phyloP scores from a whole-genome alignment of 2,329 filamentous ascomycete species.

The Ophiosphaerella korrae region DNA sequence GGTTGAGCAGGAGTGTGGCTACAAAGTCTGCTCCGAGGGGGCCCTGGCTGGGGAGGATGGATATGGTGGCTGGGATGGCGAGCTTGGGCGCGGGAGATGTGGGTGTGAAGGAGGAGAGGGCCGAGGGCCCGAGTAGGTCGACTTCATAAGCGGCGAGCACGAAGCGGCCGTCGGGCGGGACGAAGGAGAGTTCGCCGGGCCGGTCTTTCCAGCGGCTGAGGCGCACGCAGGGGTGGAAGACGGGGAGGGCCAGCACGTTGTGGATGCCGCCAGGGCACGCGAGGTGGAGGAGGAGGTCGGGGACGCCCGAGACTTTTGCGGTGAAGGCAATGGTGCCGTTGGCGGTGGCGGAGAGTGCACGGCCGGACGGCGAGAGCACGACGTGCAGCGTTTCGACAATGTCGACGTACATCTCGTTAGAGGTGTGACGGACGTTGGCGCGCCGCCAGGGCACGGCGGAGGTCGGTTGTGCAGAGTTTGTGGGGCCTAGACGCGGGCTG shows the following conservation, averaged over 20 bases:
- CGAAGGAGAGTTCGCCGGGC: conserved; percentile 91
- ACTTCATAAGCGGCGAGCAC: conserved; percentile 94
- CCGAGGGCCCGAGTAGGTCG: conserved; percentile 77
- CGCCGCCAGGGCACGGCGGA: conserved; percentile 82
- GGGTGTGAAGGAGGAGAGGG: conserved; percentile 40
- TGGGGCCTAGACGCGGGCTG: conserved; percentile 29
- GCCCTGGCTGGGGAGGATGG: conserved; percentile 82
- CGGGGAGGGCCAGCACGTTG: conserved; percentile 80
- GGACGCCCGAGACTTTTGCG: conserved; percentile 90
- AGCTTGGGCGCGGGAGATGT: conserved; percentile 56
- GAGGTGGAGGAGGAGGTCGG: conserved; percentile 82
- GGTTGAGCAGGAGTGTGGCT: conserved; percentile 73
- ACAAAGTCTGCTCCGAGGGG: conserved; percentile 82
- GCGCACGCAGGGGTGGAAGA: conserved; percentile 95
- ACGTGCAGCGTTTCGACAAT: conserved; percentile 88
- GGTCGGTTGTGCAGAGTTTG: conserved; percentile 41
- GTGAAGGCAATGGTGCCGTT: conserved; percentile 95
- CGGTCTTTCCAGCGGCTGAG: conserved; percentile 87
- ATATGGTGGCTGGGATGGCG: conserved; percentile 79
- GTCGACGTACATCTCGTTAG: conserved; percentile 96
- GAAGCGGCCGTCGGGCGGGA: conserved; percentile 93
- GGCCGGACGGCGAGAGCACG: conserved; percentile 86
- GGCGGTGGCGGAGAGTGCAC: conserved; percentile 82
- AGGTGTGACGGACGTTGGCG: conserved; percentile 91
- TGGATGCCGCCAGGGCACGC: conserved; percentile 74